These are phyloP conservation scores for Lepidium campestre DNA, from an alignment of 441 rosid genomes.

Conservation along the genomic window DNA sequence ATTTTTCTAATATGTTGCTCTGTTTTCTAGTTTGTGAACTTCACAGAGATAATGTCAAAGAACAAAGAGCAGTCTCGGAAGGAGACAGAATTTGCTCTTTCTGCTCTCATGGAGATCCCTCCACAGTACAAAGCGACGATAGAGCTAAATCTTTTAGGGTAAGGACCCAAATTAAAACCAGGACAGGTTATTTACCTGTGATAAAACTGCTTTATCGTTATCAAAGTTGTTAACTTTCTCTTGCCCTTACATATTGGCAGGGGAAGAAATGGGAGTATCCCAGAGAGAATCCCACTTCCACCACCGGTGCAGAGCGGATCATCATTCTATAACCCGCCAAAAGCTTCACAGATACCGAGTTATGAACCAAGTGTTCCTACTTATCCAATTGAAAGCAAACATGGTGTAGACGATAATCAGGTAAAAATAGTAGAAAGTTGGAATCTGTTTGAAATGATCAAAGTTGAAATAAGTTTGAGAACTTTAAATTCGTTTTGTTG, in stretches of 20 bases:
- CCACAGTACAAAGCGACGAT: constrained; percentile 68
- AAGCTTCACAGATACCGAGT: constrained; percentile 34
- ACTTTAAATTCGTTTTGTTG: neutral
- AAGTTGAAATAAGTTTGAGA: neutral
- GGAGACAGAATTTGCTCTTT: constrained; percentile 66
- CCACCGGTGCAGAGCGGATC: constrained; percentile 43
- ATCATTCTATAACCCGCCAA: constrained; percentile 27
- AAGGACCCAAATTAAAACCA: neutral
- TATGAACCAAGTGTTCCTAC: constrained; percentile 39
- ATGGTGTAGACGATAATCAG: constrained; percentile 46
- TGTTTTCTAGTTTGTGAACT: constrained; percentile 61
- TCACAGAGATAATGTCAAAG: constrained; percentile 69
- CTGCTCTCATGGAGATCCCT: constrained; percentile 78
- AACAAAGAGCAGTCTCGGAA: constrained; percentile 36
- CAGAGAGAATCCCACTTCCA: constrained; percentile 55
- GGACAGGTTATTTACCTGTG: neutral
- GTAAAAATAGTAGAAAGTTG: constrained; percentile 23
- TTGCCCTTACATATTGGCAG: constrained; percentile 29
- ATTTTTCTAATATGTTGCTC: neutral
- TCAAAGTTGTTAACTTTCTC: neutral
- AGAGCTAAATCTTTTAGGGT: constrained; percentile 63
- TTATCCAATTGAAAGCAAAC: constrained; percentile 31
- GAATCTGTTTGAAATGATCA: neutral
- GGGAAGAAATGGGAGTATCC: constrained; percentile 34
- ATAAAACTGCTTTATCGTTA: neutral